phyloP scores from a whole-genome alignment of 495 filamentous ascomycete species.

The Pseudevernia furfuracea region DNA sequence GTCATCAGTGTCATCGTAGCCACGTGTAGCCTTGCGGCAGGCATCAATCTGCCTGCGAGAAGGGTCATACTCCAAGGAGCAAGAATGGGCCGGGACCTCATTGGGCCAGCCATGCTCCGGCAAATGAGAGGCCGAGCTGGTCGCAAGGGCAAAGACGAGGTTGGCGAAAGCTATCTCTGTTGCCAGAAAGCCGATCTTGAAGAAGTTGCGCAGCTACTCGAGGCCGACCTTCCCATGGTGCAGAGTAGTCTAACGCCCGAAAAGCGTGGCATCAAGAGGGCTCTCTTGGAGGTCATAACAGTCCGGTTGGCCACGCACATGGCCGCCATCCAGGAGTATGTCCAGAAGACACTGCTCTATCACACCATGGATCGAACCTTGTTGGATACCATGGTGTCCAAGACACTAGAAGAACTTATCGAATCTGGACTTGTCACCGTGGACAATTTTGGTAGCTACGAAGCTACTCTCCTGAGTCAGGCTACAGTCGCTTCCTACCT shows the following conservation, averaged over 20 bases:
- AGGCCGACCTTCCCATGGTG: conserved; percentile 64
- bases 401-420: conserved; percentile 47
- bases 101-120: conserved; percentile 70
- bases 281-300: conserved; percentile 66
- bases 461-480: conserved; percentile 58
- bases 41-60: conserved; percentile 69
- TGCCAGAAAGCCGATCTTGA: conserved; percentile 64
- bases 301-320: conserved; percentile 62
- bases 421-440: conserved; percentile 47
- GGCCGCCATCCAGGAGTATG: conserved; percentile 63
- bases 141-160: conserved; percentile 73
- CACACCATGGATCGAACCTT: conserved; percentile 35
- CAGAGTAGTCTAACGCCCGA: conserved; percentile 64
- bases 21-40: conserved; percentile 78
- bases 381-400: conserved; percentile 47
- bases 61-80: conserved; percentile 75
- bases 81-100: conserved; percentile 68
- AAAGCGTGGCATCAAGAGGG: conserved; percentile 62
- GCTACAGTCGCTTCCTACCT: conserved; percentile 68
- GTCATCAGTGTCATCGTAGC: conserved; percentile 66
- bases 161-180: conserved; percentile 74
- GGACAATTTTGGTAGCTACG: conserved; percentile 42
- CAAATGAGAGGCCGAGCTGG: conserved; percentile 83
- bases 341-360: conserved; percentile 60
- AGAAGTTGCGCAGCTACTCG: conserved; percentile 60